phyloP scores from a whole-genome alignment of 148 eudicot species.

The Beta vulgaris region DNA sequence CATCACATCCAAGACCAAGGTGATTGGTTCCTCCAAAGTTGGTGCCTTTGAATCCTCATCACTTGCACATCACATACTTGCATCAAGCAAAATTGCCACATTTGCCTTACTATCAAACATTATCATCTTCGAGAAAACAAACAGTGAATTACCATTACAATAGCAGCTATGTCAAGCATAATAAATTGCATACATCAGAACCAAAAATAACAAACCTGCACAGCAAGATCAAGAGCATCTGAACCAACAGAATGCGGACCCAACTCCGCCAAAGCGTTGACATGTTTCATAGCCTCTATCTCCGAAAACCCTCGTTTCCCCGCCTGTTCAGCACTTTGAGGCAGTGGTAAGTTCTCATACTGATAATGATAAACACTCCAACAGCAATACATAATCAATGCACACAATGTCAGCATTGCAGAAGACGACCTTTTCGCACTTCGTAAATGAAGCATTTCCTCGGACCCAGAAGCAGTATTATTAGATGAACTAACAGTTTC shows the following conservation, averaged over 20 bases:
- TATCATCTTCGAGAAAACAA: no score
- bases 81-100: background rate
- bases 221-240: constrained; percentile 61
- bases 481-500: constrained; percentile 14
- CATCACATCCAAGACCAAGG: no score
- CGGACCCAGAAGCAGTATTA: background rate
- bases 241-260: constrained; percentile 96
- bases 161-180: no score
- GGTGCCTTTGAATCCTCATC: no score
- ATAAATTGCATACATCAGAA: no score
- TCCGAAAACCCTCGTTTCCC: constrained; percentile 94
- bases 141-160: no score
- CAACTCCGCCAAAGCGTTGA: constrained; percentile 48
- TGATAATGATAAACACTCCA: constrained; percentile 72
- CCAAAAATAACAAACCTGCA: constrained; percentile 71
- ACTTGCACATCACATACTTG: no score
- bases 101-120: background rate
- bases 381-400: constrained; percentile 48
- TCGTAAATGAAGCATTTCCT: constrained; percentile 7
- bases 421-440: constrained; percentile 51
- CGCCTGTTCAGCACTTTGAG: constrained; percentile 57
- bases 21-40: no score
- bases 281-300: constrained; percentile 74
- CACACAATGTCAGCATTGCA: constrained; percentile 53
- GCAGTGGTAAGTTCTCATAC: constrained; percentile 56